Evolutionary conservation across 257 asterid species (phyloP), one percentile per base, ranked within the genome.

Genomic region (Ballota nigra): DNA sequence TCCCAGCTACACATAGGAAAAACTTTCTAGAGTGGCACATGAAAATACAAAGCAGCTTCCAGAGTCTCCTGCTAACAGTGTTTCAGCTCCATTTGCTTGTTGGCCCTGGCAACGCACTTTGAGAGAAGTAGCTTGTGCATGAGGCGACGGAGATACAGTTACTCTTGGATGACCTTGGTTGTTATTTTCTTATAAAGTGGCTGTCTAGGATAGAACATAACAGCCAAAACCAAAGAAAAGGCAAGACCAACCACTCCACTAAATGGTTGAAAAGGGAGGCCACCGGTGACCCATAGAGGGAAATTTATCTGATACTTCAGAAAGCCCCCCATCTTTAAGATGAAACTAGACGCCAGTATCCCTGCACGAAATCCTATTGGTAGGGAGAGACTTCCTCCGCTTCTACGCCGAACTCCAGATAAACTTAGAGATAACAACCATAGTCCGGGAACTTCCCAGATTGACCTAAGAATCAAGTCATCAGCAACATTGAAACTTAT

Each of bases 291-390:
- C 99, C 96, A 95, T 26, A 74, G 72, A 45, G 96, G 97, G 34
- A 76, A 51, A 63, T 75, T 82, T 66, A 86, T 81, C 61, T 57
- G 79, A 71, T 80, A 80, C 57, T 83, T 77, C 82, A 89, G 63
- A 76, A 88, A 83, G 57, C 88, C 89, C 23, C 95, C 96, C 3
- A 51, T 83, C 76, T 70, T 91, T 65, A 89, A 73, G 77, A 88
- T 73, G 79, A 70, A 83, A 80, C 79, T 89, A 24, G 84, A 85
- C 63, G 84, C 79, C 67, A 95, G 70, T 52, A 95, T 92, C 74
- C 99, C 99, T 24, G 98, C 58, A 24, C 90, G 99, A 18, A 95
- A 76, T 68, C 99, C 99, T 23, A 92, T 87, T 63, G 96, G 90
- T 53, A 92, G 84, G 10, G 85, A 81, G 73, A 95, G 96, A 79